These are phyloP conservation scores for Pyrenopolyporus hunteri DNA, from an alignment of 495 filamentous ascomycete species.

Conservation along the genomic window DNA sequence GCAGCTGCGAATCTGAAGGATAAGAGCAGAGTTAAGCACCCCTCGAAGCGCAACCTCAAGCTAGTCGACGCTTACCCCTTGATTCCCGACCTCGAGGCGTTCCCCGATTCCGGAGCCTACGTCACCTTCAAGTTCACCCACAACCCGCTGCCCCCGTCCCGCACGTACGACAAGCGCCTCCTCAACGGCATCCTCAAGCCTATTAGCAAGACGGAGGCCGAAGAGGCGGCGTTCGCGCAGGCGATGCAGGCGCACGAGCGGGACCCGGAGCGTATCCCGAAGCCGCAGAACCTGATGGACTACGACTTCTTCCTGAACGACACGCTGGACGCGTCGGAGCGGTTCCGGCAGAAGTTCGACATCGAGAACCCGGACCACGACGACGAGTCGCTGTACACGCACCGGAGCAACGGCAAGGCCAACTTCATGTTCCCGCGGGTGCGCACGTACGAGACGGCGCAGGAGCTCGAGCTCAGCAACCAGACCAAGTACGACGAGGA, in stretches of 20 bases:
- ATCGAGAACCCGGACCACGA: conserved; percentile 71
- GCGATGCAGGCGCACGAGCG: conserved; percentile 65
- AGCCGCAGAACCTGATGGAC: conserved; percentile 67
- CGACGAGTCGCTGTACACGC: conserved; percentile 69
- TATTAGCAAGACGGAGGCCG: conserved; percentile 55
- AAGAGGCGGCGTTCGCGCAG: conserved; percentile 55
- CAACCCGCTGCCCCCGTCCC: conserved; percentile 69
- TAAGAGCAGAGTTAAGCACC: conserved; percentile 78
- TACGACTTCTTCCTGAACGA: conserved; percentile 82
- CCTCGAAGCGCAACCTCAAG: conserved; percentile 77
- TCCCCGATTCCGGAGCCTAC: conserved; percentile 86
- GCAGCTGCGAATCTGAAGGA: conserved; percentile 71
- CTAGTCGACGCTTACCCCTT: conserved; percentile 81
- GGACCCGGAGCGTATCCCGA: conserved; percentile 66
- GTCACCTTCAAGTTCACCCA: conserved; percentile 87
- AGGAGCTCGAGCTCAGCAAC: conserved; percentile 68
- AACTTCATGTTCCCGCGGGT: conserved; percentile 76
- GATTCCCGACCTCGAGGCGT: conserved; percentile 84
- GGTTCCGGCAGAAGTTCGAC: conserved; percentile 76
- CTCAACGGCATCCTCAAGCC: conserved; percentile 81
- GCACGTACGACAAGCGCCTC: conserved; percentile 77
- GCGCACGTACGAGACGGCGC: conserved; percentile 82
- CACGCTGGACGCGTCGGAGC: conserved; percentile 58
- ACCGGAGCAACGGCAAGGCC: conserved; percentile 49
- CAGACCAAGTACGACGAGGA: conserved; percentile 66